Base-by-base conservation (phyloP, 805 yeast genomes). In the Zygosaccharomyces kombuchaensis region DNA sequence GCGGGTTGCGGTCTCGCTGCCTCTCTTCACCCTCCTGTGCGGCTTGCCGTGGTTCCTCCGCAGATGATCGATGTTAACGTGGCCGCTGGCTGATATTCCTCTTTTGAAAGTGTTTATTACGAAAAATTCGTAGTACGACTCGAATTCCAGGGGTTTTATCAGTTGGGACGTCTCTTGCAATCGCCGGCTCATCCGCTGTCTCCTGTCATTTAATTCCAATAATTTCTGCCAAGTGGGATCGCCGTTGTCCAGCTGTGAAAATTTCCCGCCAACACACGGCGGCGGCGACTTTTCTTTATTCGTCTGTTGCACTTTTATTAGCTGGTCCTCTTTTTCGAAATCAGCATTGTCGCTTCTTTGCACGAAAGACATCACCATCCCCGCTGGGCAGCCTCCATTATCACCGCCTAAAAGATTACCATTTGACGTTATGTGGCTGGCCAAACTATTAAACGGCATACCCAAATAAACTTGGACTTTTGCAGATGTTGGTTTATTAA, bases 61-160 rank as follows among this genome's bases (percentile, higher is more conserved):
- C 26, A 63, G 44, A 8, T 53, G 53, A 12, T 55, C 59, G 9
- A 63, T 47, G 41, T 63, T 60, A 16, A 66, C 67, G 35, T 47
- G 52, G 1, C 70, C 68, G 47, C 68, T 60, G n/a, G 57, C 62
- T 12, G 68, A 63, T 14, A 53, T 53, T 4, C 68, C 69, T 39
- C 51, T 59, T 44, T 55, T 52, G 42, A 66, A 66, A 2, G 56
- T 54, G 31, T 57, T 45, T 4, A 65, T 47, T 2, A 54, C 22
- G 45, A 52, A 65, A 46, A 52, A 65, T 17, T 65, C 66, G 26
- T 51, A 48, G 42, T 66, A 66, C 3, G 68, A 58, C 50, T 66
- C 69, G 46, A 66, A 65, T 36, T 66, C 70, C 19, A 58, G 29
- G 3, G 66, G 66, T 16, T 44, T 40, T 4, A 64, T 45, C 1